phyloP scores from a whole-genome alignment of 2,329 filamentous ascomycete genomes.

The Paradendryphiella salina region DNA sequence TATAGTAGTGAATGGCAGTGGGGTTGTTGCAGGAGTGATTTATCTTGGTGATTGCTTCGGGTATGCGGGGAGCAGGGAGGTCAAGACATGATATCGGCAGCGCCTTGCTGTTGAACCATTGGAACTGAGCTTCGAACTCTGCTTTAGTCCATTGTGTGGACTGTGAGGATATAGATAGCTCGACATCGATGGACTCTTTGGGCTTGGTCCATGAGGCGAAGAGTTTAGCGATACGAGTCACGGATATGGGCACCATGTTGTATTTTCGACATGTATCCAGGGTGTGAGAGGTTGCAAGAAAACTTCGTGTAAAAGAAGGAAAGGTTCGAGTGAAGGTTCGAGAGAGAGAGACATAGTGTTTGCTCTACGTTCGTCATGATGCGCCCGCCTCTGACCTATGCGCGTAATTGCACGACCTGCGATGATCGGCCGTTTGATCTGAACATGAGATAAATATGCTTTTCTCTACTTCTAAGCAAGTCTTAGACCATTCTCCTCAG shows the following conservation, averaged over 20 bases:
- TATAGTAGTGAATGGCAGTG: neutral
- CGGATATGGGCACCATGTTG: neutral
- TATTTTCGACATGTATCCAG: neutral
- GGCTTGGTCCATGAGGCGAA: neutral
- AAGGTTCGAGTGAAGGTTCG: too few relatives aligned
- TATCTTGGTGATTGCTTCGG: neutral
- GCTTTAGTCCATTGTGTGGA: neutral
- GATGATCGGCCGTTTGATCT: too few relatives aligned
- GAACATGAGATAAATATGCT: too few relatives aligned
- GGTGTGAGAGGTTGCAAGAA: neutral
- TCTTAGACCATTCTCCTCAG: slow-evolving; percentile 42
- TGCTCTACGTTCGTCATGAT: too few relatives aligned
- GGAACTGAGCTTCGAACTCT: neutral
- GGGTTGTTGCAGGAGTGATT: neutral
- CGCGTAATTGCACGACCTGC: too few relatives aligned
- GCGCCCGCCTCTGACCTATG: too few relatives aligned
- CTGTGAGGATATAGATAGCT: neutral
- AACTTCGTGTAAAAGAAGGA: neutral
- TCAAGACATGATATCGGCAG: neutral
- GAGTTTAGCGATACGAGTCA: neutral
- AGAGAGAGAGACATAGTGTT: too few relatives aligned
- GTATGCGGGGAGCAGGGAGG: neutral
- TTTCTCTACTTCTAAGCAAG: slow-evolving; percentile 25
- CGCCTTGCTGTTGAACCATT: neutral
- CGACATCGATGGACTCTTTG: neutral